Conservation (phyloP, 805 yeast genomes). For the Alloascoidea hylecoeti region DNA sequence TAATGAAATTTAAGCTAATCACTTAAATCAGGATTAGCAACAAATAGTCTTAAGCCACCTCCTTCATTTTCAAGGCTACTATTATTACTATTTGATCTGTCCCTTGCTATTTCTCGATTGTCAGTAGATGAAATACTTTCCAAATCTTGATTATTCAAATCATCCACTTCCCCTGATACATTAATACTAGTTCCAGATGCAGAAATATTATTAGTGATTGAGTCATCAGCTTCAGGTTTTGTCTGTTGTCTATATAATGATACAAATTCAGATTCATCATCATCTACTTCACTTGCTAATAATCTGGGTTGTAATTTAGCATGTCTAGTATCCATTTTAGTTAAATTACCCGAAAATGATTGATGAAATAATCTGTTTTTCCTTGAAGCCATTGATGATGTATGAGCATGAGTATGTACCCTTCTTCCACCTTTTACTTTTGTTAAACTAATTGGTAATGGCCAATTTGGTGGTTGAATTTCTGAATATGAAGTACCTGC, state of each 20-base stretch:
- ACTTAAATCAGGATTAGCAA: conserved; percentile 24
- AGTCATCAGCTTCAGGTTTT: too few species aligned
- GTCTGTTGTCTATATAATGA: not conserved
- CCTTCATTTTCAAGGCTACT: too few species aligned
- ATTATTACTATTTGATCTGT: too few species aligned
- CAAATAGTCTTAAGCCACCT: conserved; percentile 15
- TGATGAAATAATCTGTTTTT: not conserved
- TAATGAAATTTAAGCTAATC: too few species aligned
- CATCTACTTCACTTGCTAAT: not conserved
- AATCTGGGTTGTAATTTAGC: not conserved
- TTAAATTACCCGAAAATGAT: not conserved
- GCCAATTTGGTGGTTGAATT: not conserved
- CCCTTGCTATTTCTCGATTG: too few species aligned
- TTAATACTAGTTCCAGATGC: too few species aligned
- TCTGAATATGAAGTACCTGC: not conserved
- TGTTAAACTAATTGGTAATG: not conserved
- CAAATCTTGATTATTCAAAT: too few species aligned
- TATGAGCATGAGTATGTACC: too few species aligned
- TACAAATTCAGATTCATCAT: not conserved
- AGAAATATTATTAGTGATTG: too few species aligned
- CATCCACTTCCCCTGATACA: too few species aligned
- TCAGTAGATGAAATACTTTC: too few species aligned
- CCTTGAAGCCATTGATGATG: not conserved
- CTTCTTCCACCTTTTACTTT: not conserved
- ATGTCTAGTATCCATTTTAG: not conserved